phyloP scores from a whole-genome alignment of 352 stramenopile genomes.

The Globisporangium takayamanum region DNA sequence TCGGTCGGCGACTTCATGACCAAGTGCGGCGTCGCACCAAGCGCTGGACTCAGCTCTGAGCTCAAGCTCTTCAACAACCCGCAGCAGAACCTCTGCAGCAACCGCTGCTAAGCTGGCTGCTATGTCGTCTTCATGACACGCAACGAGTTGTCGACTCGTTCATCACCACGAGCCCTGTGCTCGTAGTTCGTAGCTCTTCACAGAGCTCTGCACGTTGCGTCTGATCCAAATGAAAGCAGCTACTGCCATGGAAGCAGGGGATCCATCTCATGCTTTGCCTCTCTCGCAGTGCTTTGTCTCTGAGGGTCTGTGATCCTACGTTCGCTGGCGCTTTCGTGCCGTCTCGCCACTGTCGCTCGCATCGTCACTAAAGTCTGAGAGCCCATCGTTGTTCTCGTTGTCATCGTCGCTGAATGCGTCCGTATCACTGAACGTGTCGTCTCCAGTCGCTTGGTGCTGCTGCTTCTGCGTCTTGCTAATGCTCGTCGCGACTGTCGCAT shows the following conservation, averaged over 20 bases:
- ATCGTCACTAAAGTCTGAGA: slow-evolving; percentile 15
- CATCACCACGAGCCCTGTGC: no score
- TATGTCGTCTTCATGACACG: no score
- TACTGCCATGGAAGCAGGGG: no score
- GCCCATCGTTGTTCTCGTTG: slow-evolving; percentile 4
- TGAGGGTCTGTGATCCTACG: background rate
- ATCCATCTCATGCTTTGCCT: no score
- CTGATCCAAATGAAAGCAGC: no score
- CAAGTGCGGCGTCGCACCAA: slow-evolving; percentile 26
- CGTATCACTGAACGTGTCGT: background rate
- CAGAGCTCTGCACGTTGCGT: no score
- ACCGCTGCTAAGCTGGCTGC: slow-evolving; percentile 4
- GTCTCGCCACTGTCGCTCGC: slow-evolving; percentile 1
- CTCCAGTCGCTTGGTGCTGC: background rate
- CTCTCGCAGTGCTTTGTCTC: background rate
- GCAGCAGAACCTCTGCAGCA: slow-evolving; percentile 30
- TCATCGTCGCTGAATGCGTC: background rate
- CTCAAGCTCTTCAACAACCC: slow-evolving; percentile 41
- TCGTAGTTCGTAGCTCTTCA: no score
- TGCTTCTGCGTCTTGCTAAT: background rate
- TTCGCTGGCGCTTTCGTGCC: slow-evolving; percentile 3
- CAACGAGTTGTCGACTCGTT: background rate
- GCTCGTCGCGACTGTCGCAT: background rate
- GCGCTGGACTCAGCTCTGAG: slow-evolving; percentile 25
- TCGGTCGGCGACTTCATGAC: slow-evolving; percentile 42